Evolutionary conservation across 1,284 basidiomycete genomes (phyloP), one percentile per base, ranked within the genome.

Genomic region (Ganoderma sinense): DNA sequence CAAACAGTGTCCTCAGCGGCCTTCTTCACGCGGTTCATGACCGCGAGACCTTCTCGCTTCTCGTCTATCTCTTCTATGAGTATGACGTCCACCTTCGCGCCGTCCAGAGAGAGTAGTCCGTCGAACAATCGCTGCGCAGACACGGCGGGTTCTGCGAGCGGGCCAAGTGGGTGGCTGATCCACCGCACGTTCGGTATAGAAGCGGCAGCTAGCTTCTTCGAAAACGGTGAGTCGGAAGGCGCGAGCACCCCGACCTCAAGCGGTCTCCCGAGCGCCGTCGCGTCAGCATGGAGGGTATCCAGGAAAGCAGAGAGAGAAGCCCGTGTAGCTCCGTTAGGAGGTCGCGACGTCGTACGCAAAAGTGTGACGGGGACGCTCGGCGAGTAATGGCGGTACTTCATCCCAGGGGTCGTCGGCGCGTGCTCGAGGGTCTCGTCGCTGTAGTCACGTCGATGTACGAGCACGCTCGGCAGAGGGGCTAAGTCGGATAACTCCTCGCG

Each of bases 311-410:
- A 73, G 16, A 82, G 68, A 2, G 83, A 75, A 4, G 80, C 74
- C 11, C 79, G 68, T 31, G 77, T 69, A 20, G 74, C 69, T 11
- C 77, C 81, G 11, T 69, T 48, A 7, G 87, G 83, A 53, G 85
- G 84, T 39, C 76, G 66, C 23, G 85, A 81, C 67, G 81, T 75
- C 65, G 91, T 90, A 68, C 89, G 84, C 36, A 97, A 82, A 8
- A 98, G 85, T 33, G 89, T 89, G 26, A 97, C 93, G 2, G 96
- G 95, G 14, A 96, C 90, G 1, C 90, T 85, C 1, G 97, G 97
- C 33, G 97, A 94, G 80, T 99, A 99, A 83, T 99, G 98, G 64
- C 94, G 89, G 80, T 99, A 99, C 83, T 99, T 99, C 97, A 99
- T 98, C n/a, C 98, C 98, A 0, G 98, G 98, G 0, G 98, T 99